These are phyloP conservation scores for Euptelea pleiosperma DNA, from an alignment of 164 flowering plant species.

Conservation along the genomic window DNA sequence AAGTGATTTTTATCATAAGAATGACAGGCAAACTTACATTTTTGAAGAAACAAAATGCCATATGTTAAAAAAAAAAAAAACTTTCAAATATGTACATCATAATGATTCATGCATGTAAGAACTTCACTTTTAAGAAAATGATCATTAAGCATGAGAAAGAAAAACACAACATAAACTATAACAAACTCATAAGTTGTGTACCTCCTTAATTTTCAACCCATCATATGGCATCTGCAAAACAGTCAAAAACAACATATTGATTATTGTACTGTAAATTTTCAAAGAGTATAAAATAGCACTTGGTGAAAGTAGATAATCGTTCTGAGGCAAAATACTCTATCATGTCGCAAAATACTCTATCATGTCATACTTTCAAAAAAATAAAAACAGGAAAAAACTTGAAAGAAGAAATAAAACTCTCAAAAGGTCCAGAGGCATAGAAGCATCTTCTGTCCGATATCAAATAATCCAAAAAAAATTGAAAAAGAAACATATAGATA, in stretches of 20 bases:
- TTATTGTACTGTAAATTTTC: neutral
- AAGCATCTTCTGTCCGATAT: too few relatives aligned
- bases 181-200: constrained; percentile 19
- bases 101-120: neutral
- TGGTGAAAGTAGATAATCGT: neutral
- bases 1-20: too few relatives aligned
- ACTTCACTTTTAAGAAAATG: neutral
- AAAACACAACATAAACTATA: neutral
- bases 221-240: constrained; percentile 53
- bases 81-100: too few relatives aligned
- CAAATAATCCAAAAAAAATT: too few relatives aligned
- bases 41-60: too few relatives aligned
- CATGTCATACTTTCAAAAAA: neutral
- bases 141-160: neutral
- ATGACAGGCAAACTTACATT: too few relatives aligned
- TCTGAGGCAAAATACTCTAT: too few relatives aligned
- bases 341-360: neutral
- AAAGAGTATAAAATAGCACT: neutral
- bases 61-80: neutral
- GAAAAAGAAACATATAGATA: too few relatives aligned
- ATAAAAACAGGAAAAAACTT: neutral
- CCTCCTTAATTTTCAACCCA: constrained; percentile 73
- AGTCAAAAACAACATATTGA: constrained; percentile 7
- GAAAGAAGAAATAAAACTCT: neutral
- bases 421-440: too few relatives aligned